Percentiles rank a stretch among this genome's conserved stretches.
Evolutionary conservation across 208 protist species (phyloP).

Genomic region (Blastocrithidia nonstop): DNA sequence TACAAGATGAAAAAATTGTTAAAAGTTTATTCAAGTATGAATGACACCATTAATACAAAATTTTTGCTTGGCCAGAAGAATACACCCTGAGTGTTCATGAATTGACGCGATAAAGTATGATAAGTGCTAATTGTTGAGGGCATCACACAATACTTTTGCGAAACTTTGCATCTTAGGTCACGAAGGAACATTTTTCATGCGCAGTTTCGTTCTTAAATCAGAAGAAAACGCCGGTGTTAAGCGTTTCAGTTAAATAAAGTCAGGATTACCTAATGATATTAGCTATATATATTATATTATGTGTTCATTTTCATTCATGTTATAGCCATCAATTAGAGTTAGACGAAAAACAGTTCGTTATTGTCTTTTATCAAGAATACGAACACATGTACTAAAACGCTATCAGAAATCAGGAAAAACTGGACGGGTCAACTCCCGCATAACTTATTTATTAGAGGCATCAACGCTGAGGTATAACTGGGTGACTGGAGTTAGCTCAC

Average conservation of each 20-base stretch:
- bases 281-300: slow-evolving; percentile 81
- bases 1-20: slow-evolving; percentile 55
- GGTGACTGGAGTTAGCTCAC: slow-evolving; percentile 55
- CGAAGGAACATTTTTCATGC: slow-evolving; percentile 89
- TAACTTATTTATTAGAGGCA: slow-evolving; percentile 72
- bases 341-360: slow-evolving; percentile 93
- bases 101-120: slow-evolving; percentile 58
- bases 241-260: slow-evolving; percentile 91
- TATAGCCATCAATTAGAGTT: slow-evolving; percentile 93
- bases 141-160: slow-evolving; percentile 31
- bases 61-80: slow-evolving; percentile 60
- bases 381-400: slow-evolving; percentile 85
- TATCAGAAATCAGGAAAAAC: slow-evolving; percentile 91
- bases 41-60: slow-evolving; percentile 45
- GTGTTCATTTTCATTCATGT: slow-evolving; percentile 72
- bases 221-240: slow-evolving; percentile 87
- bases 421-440: slow-evolving; percentile 85
- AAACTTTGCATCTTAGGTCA: slow-evolving; percentile 80
- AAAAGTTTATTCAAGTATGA: slow-evolving; percentile 84
- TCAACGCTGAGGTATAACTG: slow-evolving; percentile 92
- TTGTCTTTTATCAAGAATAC: slow-evolving; percentile 67
- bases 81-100: slow-evolving; percentile 83
- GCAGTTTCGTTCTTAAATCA: slow-evolving; percentile 53
- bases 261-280: slow-evolving; percentile 68
- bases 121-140: slow-evolving; percentile 28